phyloP scores from a whole-genome alignment of 1,284 basidiomycete species.

The Leccinum subrobustum region DNA sequence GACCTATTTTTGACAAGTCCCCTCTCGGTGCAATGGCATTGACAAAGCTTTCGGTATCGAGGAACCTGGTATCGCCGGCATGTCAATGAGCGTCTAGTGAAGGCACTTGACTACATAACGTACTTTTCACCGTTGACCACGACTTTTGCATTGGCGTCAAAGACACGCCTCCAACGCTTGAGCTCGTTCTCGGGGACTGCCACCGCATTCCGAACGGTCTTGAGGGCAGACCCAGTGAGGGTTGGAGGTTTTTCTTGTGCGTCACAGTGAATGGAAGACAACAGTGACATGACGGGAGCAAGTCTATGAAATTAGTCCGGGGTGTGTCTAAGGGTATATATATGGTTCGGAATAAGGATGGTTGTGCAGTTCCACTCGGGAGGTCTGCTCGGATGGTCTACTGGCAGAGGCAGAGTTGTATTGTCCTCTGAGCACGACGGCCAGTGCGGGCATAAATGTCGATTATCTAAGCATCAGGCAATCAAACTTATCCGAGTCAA shows the following conservation, averaged over 20 bases:
- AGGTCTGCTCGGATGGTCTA: constrained; percentile 11
- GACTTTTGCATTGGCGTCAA: constrained; percentile 78
- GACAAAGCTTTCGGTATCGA: constrained; percentile 84
- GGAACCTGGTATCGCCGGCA: constrained; percentile 50
- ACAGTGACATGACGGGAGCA: constrained; percentile 29
- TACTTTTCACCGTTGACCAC: constrained; percentile 78
- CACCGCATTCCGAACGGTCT: constrained; percentile 64
- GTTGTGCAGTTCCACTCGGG: constrained; percentile 19
- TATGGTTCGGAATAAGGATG: constrained; percentile 27
- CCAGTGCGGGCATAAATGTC: constrained; percentile 20
- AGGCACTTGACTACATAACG: constrained; percentile 28
- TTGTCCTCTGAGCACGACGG: constrained; percentile 7
- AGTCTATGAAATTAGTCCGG: constrained; percentile 31
- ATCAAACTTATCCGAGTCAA: not conserved
- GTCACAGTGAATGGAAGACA: constrained; percentile 50
- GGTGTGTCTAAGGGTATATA: constrained; percentile 30
- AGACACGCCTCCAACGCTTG: constrained; percentile 82
- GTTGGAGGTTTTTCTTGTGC: constrained; percentile 37
- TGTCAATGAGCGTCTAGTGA: constrained; percentile 6
- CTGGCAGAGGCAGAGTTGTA: not conserved
- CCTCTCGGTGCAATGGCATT: constrained; percentile 87
- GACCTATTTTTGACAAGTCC: constrained; percentile 81
- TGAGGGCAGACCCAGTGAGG: constrained; percentile 53
- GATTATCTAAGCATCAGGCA: constrained; percentile 28
- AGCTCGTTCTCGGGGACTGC: constrained; percentile 79